A percentile compares a stretch with the other conserved stretches of the same genome.
phyloP scores from a whole-genome alignment of 257 asterid species.

The Coffea eugenioides region DNA sequence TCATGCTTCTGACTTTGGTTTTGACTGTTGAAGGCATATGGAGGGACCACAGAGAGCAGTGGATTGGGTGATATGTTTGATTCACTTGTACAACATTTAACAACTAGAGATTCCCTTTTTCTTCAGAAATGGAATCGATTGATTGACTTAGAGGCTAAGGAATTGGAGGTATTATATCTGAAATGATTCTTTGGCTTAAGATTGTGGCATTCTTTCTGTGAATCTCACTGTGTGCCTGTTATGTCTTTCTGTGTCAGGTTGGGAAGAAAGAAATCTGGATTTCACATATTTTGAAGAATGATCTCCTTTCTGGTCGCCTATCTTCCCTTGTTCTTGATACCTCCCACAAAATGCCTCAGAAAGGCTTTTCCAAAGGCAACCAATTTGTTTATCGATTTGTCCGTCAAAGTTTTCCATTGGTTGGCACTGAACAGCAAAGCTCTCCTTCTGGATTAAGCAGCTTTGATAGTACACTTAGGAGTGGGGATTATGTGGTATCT shows the following conservation, averaged over 20 bases:
- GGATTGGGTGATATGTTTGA: slow-evolving; percentile 74
- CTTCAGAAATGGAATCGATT: slow-evolving; percentile 87
- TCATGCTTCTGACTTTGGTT: neutral
- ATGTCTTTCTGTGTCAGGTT: slow-evolving; percentile 37
- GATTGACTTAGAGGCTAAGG: slow-evolving; percentile 88
- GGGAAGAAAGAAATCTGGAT: slow-evolving; percentile 62
- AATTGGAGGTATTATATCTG: slow-evolving; percentile 59
- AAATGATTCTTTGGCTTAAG: slow-evolving; percentile 13
- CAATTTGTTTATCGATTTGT: slow-evolving; percentile 68
- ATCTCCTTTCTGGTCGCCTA: slow-evolving; percentile 35
- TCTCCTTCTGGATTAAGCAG: slow-evolving; percentile 34
- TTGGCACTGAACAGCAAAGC: slow-evolving; percentile 18
- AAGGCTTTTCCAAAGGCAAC: slow-evolving; percentile 33
- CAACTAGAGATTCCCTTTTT: slow-evolving; percentile 53
- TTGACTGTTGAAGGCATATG: slow-evolving; percentile 58
- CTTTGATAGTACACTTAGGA: slow-evolving; percentile 46
- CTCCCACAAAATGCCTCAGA: slow-evolving; percentile 40
- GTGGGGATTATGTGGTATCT: slow-evolving; percentile 91
- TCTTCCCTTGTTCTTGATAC: slow-evolving; percentile 66
- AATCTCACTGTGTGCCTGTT: slow-evolving; percentile 4
- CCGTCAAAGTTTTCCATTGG: slow-evolving; percentile 36
- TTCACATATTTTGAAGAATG: slow-evolving; percentile 48
- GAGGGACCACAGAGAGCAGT: slow-evolving; percentile 78
- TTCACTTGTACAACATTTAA: slow-evolving; percentile 78
- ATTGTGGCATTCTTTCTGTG: slow-evolving; percentile 11